Conservation (phyloP, 1,284 basidiomycete genomes). For the Vanrija sp. region DNA sequence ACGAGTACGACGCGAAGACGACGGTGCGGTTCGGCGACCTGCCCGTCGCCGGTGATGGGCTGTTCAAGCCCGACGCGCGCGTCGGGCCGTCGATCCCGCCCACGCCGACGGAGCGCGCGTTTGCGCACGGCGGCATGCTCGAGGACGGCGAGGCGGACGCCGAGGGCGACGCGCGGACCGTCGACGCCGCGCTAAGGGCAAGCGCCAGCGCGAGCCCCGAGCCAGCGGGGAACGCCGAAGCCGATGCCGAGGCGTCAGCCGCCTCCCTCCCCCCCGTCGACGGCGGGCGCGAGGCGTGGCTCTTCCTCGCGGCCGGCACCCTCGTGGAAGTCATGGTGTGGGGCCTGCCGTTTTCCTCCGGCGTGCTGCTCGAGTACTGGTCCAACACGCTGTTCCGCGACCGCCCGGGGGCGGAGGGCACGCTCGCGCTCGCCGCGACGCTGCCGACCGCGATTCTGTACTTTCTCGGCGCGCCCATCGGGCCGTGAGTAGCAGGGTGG, state of each 20-base stretch:
- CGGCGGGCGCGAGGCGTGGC: conserved; percentile 37
- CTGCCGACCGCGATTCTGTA: conserved; percentile 41
- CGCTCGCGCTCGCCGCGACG: conserved; percentile 37
- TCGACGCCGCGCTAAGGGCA: too few relatives aligned
- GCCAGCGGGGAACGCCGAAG: too few relatives aligned
- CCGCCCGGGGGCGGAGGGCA: conserved; percentile 21
- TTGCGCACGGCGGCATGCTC: too few relatives aligned
- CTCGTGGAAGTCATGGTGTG: conserved; percentile 38
- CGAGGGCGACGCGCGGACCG: too few relatives aligned
- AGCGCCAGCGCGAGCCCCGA: too few relatives aligned
- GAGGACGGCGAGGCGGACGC: too few relatives aligned
- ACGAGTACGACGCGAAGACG: too few relatives aligned
- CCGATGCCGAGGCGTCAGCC: not conserved
- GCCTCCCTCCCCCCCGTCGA: conserved; percentile 36
- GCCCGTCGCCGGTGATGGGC: too few relatives aligned
- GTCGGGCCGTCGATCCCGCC: too few relatives aligned
- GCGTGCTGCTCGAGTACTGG: conserved; percentile 44
- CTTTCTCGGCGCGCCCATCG: conserved; percentile 25
- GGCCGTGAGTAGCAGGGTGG: conserved; percentile 42
- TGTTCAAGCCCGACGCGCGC: too few relatives aligned
- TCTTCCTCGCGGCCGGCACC: conserved; percentile 39
- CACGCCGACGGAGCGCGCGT: too few relatives aligned
- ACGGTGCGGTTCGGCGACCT: too few relatives aligned
- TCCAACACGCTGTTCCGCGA: conserved; percentile 31
- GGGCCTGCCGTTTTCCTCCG: conserved; percentile 41